Conservation (phyloP, 768 basidiomycete genomes). For the Pholiota conissans region DNA sequence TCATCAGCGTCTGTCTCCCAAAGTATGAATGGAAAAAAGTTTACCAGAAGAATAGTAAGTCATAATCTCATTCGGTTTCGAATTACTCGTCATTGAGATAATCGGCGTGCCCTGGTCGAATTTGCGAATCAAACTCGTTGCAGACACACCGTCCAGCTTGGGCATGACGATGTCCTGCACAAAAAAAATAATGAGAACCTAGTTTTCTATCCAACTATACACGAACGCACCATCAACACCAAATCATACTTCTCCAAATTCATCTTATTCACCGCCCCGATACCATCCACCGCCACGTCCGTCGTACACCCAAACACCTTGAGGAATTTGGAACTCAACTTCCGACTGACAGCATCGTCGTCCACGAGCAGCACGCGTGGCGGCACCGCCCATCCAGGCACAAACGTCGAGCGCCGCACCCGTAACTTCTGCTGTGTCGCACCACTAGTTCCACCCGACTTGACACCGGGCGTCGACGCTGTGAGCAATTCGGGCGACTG, state of each 20-base stretch:
- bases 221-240: conserved; percentile 87
- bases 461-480: background rate
- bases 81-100: conserved; percentile 97
- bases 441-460: background rate
- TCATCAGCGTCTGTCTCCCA: background rate
- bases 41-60: conserved; percentile 79
- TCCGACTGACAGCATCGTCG: conserved; percentile 90
- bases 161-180: conserved; percentile 93
- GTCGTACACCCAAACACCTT: conserved; percentile 95
- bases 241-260: conserved; percentile 94
- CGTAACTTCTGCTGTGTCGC: conserved; percentile 47
- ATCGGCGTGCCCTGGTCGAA: conserved; percentile 96
- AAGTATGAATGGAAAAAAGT: conserved; percentile 11
- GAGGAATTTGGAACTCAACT: conserved; percentile 88
- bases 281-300: conserved; percentile 92
- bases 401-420: conserved; percentile 75
- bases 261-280: conserved; percentile 94
- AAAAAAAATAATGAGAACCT: too few species aligned
- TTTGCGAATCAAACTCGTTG: conserved; percentile 90
- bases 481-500: background rate
- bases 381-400: conserved; percentile 89
- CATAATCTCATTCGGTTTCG: conserved; percentile 90
- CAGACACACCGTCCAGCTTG: conserved; percentile 83
- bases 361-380: conserved; percentile 92
- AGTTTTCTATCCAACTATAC: too few species aligned